phyloP scores from a whole-genome alignment of 106 monocot species.

The Dioscorea zingiberensis region DNA sequence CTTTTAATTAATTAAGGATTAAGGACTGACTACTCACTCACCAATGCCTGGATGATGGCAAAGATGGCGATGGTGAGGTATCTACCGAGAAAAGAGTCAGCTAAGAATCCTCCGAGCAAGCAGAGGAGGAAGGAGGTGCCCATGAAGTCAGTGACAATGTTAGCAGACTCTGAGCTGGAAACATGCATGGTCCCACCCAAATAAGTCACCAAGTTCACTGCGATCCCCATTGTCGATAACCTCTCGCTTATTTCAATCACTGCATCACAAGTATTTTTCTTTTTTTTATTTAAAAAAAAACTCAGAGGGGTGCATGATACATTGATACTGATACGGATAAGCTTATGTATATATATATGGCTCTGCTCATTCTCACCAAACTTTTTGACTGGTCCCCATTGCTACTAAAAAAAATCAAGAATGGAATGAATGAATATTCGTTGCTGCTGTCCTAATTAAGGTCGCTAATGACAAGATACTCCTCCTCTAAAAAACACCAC shows the following conservation, averaged over 20 bases:
- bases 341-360: neutral
- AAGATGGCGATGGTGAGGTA: constrained; percentile 72
- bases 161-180: constrained; percentile 59
- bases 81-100: constrained; percentile 67
- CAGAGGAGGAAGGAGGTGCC: constrained; percentile 70
- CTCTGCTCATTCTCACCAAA: too few relatives aligned
- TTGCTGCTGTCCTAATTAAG: too few relatives aligned
- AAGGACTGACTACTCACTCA: constrained; percentile 6
- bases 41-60: constrained; percentile 44
- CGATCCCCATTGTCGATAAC: constrained; percentile 73
- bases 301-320: too few relatives aligned
- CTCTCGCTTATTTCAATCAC: constrained; percentile 71
- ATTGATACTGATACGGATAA: neutral
- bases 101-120: constrained; percentile 72
- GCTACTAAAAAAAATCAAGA: too few relatives aligned
- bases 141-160: constrained; percentile 74
- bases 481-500: too few relatives aligned
- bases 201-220: constrained; percentile 77
- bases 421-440: too few relatives aligned
- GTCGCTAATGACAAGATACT: too few relatives aligned
- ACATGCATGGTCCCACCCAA: constrained; percentile 67
- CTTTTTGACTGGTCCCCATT: neutral
- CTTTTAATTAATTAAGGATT: neutral
- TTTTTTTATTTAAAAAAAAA: too few relatives aligned
- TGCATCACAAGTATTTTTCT: constrained; percentile 8